Percentiles rank a stretch among this genome's conserved stretches.
Evolutionary conservation across 2,329 filamentous ascomycete species (phyloP).

Genomic region (Dichotomopilus funicola): DNA sequence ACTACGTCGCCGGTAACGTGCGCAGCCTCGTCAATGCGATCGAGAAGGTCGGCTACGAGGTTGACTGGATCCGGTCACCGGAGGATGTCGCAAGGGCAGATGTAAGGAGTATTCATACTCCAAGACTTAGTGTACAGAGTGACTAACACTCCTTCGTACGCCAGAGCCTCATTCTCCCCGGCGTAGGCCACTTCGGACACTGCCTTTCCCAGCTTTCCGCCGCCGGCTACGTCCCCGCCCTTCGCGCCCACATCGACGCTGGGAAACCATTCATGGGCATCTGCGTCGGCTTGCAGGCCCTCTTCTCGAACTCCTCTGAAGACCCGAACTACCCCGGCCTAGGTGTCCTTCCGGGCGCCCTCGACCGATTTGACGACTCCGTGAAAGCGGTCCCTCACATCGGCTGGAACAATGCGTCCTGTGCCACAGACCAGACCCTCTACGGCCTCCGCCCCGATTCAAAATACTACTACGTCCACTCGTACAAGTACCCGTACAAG

Average conservation of each 20-base stretch:
- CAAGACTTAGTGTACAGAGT: background rate
- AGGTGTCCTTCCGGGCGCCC: slow-evolving; percentile 61
- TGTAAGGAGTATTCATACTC: slow-evolving; percentile 42
- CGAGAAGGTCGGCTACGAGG: slow-evolving; percentile 86
- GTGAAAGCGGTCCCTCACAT: slow-evolving; percentile 96
- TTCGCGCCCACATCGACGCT: slow-evolving; percentile 72
- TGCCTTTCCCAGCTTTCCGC: slow-evolving; percentile 78
- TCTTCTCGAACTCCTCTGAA: slow-evolving; percentile 83
- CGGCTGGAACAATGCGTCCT: slow-evolving; percentile 85
- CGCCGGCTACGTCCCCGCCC: slow-evolving; percentile 77
- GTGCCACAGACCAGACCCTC: slow-evolving; percentile 44
- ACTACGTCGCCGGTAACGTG: slow-evolving; percentile 96
- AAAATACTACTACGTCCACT: slow-evolving; percentile 99
- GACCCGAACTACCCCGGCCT: slow-evolving; percentile 66
- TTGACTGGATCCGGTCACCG: slow-evolving; percentile 85
- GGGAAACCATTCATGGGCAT: slow-evolving; percentile 99
- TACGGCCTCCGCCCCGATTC: slow-evolving; percentile 74
- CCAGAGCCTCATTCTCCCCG: slow-evolving; percentile 88
- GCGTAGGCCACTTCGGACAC: slow-evolving; percentile 96
- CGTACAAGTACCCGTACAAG: slow-evolving; percentile 75
- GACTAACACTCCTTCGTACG: background rate
- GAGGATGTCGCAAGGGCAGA: slow-evolving; percentile 80
- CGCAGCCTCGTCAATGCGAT: slow-evolving; percentile 95
- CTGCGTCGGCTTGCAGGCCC: slow-evolving; percentile 86
- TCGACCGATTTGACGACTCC: slow-evolving; percentile 69